Conservation (phyloP, 2,329 filamentous ascomycete genomes). For the Catunica adiposa region DNA sequence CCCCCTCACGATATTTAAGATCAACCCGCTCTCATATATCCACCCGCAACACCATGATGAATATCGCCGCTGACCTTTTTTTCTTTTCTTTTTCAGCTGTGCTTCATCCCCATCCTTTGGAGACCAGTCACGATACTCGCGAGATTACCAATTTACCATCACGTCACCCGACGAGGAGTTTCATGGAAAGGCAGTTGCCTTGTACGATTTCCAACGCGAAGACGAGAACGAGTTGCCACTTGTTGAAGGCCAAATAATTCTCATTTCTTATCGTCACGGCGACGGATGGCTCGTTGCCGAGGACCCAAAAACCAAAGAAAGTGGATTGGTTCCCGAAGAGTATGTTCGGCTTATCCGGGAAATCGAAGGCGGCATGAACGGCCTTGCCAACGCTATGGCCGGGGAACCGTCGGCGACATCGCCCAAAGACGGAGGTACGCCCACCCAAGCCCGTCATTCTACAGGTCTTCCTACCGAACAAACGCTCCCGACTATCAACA, state of each 20-base stretch:
- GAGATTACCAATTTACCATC: conserved; percentile 88
- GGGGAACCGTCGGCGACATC: conserved; percentile 20
- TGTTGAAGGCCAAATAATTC: conserved; percentile 86
- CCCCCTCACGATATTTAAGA: neutral
- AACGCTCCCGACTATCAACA: conserved; percentile 9
- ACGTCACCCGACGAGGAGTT: conserved; percentile 93
- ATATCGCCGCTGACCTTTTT: conserved; percentile 31
- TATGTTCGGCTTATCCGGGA: conserved; percentile 86
- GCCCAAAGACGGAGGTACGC: conserved; percentile 41
- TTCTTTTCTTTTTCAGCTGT: conserved; percentile 42
- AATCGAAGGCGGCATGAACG: conserved; percentile 77
- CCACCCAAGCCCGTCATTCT: conserved; percentile 42
- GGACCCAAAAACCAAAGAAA: conserved; percentile 86
- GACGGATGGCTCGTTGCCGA: conserved; percentile 96
- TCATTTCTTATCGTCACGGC: conserved; percentile 88
- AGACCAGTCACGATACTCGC: conserved; percentile 67
- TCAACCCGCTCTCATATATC: conserved; percentile 3
- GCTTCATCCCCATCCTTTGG: conserved; percentile 43
- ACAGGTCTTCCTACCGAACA: conserved; percentile 3
- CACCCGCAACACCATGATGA: neutral
- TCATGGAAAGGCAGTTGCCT: conserved; percentile 85
- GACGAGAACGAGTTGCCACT: conserved; percentile 93
- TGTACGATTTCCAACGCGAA: conserved; percentile 89
- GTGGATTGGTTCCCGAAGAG: conserved; percentile 86
- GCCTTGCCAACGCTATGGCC: conserved; percentile 32